Base-by-base conservation (phyloP, 148 eudicot genomes). In the Fagopyrum tataricum region DNA sequence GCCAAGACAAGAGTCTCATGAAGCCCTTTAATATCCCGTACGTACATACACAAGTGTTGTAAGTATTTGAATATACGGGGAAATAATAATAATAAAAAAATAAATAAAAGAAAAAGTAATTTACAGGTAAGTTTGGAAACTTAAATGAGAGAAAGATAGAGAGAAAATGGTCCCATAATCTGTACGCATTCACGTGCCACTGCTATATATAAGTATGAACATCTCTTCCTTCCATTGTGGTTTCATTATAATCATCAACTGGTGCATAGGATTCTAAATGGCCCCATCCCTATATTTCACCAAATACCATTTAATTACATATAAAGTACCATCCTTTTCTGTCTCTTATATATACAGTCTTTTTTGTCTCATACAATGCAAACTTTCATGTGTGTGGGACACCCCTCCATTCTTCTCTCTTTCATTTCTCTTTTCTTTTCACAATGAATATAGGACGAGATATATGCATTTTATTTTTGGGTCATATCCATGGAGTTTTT, bases 181-280 rank as follows among this genome's bases (percentile, higher is more conserved):
- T 90, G 96, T 88, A 90, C 83, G 85, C 69, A 71, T 81, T 90
- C 96, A 90, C 96, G 96, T 90, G 96, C 81, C 80, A 88, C 82
- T 84, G 76, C 40, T 72, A 37, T 37, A 46, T 31, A 64, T 64
- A 13, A 11, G 40, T 31, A 64, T 39, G 10, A 37, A 37, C 43
- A 64, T 39, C 15, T 31, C 8, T 37, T 37, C 44, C 59, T 41
- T 52, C 74, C 44, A 72, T 47, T 81, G 77, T 83, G 82, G 82
- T 79, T 82, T 87, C 80, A 85, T 84, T 84, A 75, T 85, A 78
- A 76, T 3, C 69, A 14, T 78, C 53, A 23, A 37, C 73, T 62
- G 56, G 73, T 84, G 78, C 87, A 82, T 85, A 61, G 91, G 91
- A 88, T 85, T 84, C 91, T 74, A 67, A 76, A 51, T 69, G 64